Evolutionary conservation across 345 rosid genomes (phyloP).

Genomic region (Limnanthes douglasii): DNA sequence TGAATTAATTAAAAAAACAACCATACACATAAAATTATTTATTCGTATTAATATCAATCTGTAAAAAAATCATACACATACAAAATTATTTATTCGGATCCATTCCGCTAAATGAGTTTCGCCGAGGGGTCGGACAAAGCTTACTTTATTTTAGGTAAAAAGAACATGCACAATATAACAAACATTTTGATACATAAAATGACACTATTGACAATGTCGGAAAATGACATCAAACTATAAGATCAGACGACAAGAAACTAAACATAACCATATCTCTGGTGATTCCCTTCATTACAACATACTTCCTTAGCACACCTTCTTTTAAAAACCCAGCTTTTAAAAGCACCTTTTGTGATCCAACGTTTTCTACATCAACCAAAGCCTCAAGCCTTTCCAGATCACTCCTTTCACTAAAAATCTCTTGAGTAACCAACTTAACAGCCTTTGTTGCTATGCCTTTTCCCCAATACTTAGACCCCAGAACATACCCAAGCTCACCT

Average conservation of each 20-base stretch:
- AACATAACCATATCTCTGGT: conserved; percentile 42
- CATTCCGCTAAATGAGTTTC: too few relatives aligned
- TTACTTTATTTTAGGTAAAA: too few relatives aligned
- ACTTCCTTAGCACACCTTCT: conserved; percentile 56
- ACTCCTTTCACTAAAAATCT: conserved; percentile 33
- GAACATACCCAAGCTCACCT: conserved; percentile 36
- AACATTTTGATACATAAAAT: too few relatives aligned
- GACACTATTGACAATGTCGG: too few relatives aligned
- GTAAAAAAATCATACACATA: too few relatives aligned
- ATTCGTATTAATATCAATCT: too few relatives aligned
- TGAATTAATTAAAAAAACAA: conserved; percentile 72
- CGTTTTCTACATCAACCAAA: conserved; percentile 35
- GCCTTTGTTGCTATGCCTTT: conserved; percentile 41
- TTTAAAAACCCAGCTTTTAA: conserved; percentile 52
- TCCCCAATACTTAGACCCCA: conserved; percentile 38
- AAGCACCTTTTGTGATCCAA: conserved; percentile 43
- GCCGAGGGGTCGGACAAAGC: too few relatives aligned
- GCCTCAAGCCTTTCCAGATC: conserved; percentile 55
- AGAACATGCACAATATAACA: too few relatives aligned
- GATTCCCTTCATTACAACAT: conserved; percentile 22
- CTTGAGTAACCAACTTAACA: conserved; percentile 25
- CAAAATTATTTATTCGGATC: too few relatives aligned
- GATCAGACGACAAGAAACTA: conserved; percentile 47
- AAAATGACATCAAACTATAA: conserved; percentile 5
- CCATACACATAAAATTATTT: too few relatives aligned